These are phyloP conservation scores for Trichosporon sp. DNA, from an alignment of 1,284 basidiomycete species.

Conservation along the genomic window DNA sequence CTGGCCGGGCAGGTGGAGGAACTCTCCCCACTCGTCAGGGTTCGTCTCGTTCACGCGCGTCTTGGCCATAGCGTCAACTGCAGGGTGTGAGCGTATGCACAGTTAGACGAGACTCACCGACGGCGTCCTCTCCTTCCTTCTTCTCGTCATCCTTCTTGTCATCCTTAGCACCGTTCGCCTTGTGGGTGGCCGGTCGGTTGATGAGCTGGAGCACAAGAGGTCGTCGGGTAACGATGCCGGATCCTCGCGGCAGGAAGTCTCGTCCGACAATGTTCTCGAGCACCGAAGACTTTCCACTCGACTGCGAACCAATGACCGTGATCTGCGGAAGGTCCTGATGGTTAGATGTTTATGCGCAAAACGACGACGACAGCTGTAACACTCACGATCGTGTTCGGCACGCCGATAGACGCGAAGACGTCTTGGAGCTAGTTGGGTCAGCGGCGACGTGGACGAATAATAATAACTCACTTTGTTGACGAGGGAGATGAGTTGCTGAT, in stretches of 20 bases:
- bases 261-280: conserved; percentile 85
- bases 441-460: background rate
- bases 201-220: conserved; percentile 93
- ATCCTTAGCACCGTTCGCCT: conserved; percentile 51
- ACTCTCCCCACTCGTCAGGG: conserved; percentile 96
- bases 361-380: background rate
- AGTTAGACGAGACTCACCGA: background rate
- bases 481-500: conserved; percentile 48
- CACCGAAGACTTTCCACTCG: conserved; percentile 54
- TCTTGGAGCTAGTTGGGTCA: conserved; percentile 49
- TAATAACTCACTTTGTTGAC: conserved; percentile 49
- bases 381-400: conserved; percentile 49
- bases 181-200: conserved; percentile 60
- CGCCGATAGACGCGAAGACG: conserved; percentile 52
- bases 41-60: conserved; percentile 59
- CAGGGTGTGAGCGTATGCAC: background rate
- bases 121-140: conserved; percentile 9
- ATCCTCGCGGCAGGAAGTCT: conserved; percentile 83
- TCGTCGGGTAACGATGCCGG: conserved; percentile 71
- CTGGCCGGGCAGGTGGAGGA: conserved; percentile 89
- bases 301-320: conserved; percentile 54
- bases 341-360: background rate
- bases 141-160: conserved; percentile 22
- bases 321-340: conserved; percentile 55
- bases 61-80: conserved; percentile 34